These are phyloP conservation scores for Mayamaea pseudoterrestris DNA, from an alignment of 108 stramenopile genomes.

Conservation along the genomic window DNA sequence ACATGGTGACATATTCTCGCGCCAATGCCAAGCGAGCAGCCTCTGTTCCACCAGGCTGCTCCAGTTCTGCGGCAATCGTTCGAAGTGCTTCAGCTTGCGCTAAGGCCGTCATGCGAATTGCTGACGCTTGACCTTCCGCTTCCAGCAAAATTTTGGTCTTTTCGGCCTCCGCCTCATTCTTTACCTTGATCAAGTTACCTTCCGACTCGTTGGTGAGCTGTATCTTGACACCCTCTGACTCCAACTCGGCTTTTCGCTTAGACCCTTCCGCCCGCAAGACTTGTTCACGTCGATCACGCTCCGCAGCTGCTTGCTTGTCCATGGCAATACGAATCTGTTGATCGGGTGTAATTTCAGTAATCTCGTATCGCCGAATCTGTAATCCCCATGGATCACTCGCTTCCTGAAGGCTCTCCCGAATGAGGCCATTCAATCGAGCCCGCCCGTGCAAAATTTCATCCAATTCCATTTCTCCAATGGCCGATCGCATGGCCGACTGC, in stretches of 20 bases:
- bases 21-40: slow-evolving; percentile 90
- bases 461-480: slow-evolving; percentile 97
- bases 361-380: slow-evolving; percentile 89
- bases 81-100: slow-evolving; percentile 85
- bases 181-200: slow-evolving; percentile 82
- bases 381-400: slow-evolving; percentile 94
- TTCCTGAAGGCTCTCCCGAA: slow-evolving; percentile 86
- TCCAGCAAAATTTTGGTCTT: slow-evolving; percentile 72
- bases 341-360: slow-evolving; percentile 96
- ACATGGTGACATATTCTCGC: slow-evolving; percentile 90
- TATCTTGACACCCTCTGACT: slow-evolving; percentile 92
- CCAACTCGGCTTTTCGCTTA: slow-evolving; percentile 81
- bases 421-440: slow-evolving; percentile 78
- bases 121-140: slow-evolving; percentile 88
- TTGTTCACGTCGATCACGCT: slow-evolving; percentile 87
- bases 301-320: slow-evolving; percentile 98
- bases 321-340: slow-evolving; percentile 90
- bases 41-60: slow-evolving; percentile 59
- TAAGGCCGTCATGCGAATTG: slow-evolving; percentile 64
- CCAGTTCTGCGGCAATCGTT: slow-evolving; percentile 47
- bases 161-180: slow-evolving; percentile 87
- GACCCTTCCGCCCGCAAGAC: slow-evolving; percentile 93
- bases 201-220: slow-evolving; percentile 94
- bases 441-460: slow-evolving; percentile 97
- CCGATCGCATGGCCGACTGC: slow-evolving; percentile 95